Evolutionary conservation across 495 filamentous ascomycete genomes (phyloP), one percentile per base, ranked within the genome.

Genomic region (Penicillium atrosanguineum): DNA sequence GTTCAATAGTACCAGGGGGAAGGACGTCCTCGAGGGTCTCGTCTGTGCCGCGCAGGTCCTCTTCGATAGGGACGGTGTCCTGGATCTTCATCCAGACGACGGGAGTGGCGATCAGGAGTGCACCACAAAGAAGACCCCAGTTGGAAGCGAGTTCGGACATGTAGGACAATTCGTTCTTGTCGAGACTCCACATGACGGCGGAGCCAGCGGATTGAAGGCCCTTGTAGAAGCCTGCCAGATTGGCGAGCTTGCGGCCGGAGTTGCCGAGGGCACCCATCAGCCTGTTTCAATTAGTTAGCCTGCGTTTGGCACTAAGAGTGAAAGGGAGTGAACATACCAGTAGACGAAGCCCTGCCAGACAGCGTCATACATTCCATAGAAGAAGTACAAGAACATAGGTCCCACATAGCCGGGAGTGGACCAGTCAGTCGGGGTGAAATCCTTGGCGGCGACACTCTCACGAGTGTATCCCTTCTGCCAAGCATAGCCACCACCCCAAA

Each of bases 211-310:
- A 91, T 68, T 96, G 91, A 54, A 96, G 84, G 41, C 89, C 90
- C 64, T 95, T 95, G 82, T 95, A 95, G 77, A 91, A 95, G 43
- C 91, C 91, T 15, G 89, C 84, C 60, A 91, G 83, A 75, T 95
- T 94, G 69, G 91, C 91, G 15, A 91, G 83, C 62, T 90, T 92
- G 61, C 91, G 87, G 53, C 88, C 85, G 23, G 91, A 93, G 78
- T 96, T 96, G 56, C 87, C 89, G 47, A 95, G 77, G 11, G 91
- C 82, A 41, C 91, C 91, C 87, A 96, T 95, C 71, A 84, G 83
- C 85, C 84, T 88, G 47, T 44, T 23, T 23, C 7, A 28, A 34
- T 61, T 34, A 53, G 41, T n/a, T 39, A 16, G 26, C 31, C 15
- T 47, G 29, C 14, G 9, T 47, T 36, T n/a, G 7, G 7, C 19